These are phyloP conservation scores for Sporothrix humicola DNA, from an alignment of 2,329 filamentous ascomycete species.

Conservation along the genomic window DNA sequence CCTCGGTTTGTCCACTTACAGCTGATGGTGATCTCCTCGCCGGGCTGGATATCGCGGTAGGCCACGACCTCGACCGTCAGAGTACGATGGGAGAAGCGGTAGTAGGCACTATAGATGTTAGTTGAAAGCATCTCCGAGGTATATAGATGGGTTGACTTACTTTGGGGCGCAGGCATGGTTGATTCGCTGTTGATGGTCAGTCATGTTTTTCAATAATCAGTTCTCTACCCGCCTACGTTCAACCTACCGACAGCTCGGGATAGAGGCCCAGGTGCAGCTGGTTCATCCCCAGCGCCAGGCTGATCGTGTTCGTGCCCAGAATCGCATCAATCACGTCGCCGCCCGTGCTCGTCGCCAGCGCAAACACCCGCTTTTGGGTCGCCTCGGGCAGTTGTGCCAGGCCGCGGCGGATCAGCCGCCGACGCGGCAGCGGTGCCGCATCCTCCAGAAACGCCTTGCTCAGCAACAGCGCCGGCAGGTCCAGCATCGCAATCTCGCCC, in stretches of 20 bases:
- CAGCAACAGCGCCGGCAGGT: conserved; percentile 42
- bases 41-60: conserved; percentile 45
- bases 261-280: conserved; percentile 43
- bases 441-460: conserved; percentile 39
- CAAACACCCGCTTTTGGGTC: conserved; percentile 39
- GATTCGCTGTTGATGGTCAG: conserved; percentile 41
- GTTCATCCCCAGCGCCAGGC: conserved; percentile 38
- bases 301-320: conserved; percentile 47
- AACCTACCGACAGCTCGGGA: conserved; percentile 45
- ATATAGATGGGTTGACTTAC: conserved; percentile 38
- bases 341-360: conserved; percentile 43
- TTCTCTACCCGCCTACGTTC: too few species aligned
- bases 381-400: conserved; percentile 42
- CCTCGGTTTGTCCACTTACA: conserved; percentile 39
- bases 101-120: conserved; percentile 42
- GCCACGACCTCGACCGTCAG: conserved; percentile 46
- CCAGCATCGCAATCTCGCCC: conserved; percentile 45
- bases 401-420: conserved; percentile 42
- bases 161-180: conserved; percentile 49
- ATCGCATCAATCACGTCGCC: conserved; percentile 45
- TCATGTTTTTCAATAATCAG: not conserved
- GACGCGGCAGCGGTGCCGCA: conserved; percentile 38
- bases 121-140: not conserved
- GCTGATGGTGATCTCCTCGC: conserved; percentile 48
- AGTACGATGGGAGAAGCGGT: conserved; percentile 43